Percentiles rank a stretch among this genome's conserved stretches.
Evolutionary conservation across 257 asterid species (phyloP).

Genomic region (Craterostigma plantagineum): DNA sequence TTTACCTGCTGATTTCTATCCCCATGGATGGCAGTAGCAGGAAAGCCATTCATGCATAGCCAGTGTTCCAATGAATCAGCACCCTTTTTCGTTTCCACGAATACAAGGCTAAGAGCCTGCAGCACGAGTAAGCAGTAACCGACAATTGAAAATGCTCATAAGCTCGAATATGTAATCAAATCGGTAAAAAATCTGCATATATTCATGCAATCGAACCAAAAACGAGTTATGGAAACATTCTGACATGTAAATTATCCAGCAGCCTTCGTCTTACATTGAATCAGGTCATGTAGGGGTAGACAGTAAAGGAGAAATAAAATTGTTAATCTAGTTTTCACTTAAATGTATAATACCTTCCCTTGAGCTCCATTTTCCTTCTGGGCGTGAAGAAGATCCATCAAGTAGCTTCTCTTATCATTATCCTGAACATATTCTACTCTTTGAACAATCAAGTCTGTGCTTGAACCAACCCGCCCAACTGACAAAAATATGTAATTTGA

Average conservation of each 20-base stretch:
- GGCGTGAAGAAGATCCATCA: constrained; percentile 81
- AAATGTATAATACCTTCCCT: constrained; percentile 31
- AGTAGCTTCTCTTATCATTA: constrained; percentile 64
- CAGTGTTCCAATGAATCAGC: constrained; percentile 78
- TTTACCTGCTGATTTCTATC: constrained; percentile 78
- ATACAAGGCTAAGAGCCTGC: constrained; percentile 66
- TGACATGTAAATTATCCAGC: too few relatives aligned
- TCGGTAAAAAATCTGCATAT: constrained; percentile 1
- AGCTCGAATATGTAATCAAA: too few relatives aligned
- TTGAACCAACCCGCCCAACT: constrained; percentile 86
- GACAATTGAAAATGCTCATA: constrained; percentile 3
- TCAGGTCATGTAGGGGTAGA: neutral
- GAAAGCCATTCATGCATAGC: constrained; percentile 47
- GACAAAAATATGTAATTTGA: constrained; percentile 70
- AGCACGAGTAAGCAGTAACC: constrained; percentile 18
- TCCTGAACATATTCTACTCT: constrained; percentile 70
- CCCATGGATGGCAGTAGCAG: constrained; percentile 85
- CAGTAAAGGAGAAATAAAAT: constrained; percentile 2
- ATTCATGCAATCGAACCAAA: neutral
- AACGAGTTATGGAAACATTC: too few relatives aligned
- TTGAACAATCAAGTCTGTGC: constrained; percentile 71
- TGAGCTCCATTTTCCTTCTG: constrained; percentile 44
- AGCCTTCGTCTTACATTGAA: neutral
- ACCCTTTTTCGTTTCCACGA: constrained; percentile 85
- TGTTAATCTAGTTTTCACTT: constrained; percentile 4